Base-by-base conservation (phyloP, 2,329 filamentous ascomycete species). In the Epichloe sylvatica region DNA sequence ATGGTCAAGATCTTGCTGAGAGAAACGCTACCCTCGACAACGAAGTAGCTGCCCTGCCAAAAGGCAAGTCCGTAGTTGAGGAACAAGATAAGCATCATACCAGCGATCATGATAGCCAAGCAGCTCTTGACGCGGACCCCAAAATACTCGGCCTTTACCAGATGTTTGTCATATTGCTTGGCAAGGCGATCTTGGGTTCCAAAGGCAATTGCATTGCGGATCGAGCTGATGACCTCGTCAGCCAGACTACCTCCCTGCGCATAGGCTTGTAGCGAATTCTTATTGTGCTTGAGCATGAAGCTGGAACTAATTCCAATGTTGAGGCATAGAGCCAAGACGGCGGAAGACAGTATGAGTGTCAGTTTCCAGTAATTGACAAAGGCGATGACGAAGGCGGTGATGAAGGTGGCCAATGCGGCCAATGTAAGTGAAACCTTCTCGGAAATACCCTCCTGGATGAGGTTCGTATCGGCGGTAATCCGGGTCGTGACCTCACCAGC, bases 341-440 rank as follows among this genome's bases (percentile, higher is more conserved):
- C 88, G 0, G 86, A 91, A 23, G 80, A 76, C 38, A 95, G 76
- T 57, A 98, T 96, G 47, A 96, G 70, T 0, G 92, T 92, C 55
- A 97, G 72, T 66, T 92, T 95, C 86, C 91, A 96, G 66, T 85
- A 94, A 60, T 86, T 86, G 66, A 91, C 68, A 63, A 95, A 97
- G 3, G 85, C 88, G 55, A 98, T 91, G 50, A 96, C 72, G 56
- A 95, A 95, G 15, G 89, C 88, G 0, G 90, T 82, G 49, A 94
- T 69, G 60, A 97, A 97, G 8, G 87, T 90, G 1, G 89, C 80
- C 4, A 89, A 46, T 12, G 86, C 86, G 13, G 81, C 80, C 50
- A 94, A 63, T 0, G 86, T 89, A 54, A 95, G 69, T 13, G 80
- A 81, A 42, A 94, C 77, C 70, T 95, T 95, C 65, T 94, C 87